Percentiles rank a stretch among this genome's conserved stretches.
Conservation (phyloP, 495 filamentous ascomycete species). For the Aspergillus heteromorphus region DNA sequence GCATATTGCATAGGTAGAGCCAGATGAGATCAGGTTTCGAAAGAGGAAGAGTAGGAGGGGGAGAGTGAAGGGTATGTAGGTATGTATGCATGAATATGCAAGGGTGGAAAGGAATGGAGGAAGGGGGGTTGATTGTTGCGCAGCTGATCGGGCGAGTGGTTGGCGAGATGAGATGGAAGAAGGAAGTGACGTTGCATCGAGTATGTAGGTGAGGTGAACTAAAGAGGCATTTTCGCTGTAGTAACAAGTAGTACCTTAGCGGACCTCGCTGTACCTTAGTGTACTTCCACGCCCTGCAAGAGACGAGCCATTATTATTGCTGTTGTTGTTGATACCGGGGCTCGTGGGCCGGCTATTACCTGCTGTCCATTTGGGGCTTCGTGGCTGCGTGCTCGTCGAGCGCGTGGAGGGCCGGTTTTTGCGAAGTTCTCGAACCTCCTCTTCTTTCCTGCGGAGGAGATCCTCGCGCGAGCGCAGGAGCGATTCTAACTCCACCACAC, state of each 20-base stretch:
- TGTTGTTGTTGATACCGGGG: conserved; percentile 35
- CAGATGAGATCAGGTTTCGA: no score
- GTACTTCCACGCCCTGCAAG: conserved; percentile 31
- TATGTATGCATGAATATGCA: background rate
- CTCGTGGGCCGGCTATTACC: conserved; percentile 39
- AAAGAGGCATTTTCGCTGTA: conserved; percentile 37
- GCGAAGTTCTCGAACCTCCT: conserved; percentile 54
- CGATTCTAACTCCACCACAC: conserved; percentile 47
- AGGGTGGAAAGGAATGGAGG: background rate
- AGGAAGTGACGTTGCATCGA: background rate
- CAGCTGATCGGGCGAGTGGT: background rate
- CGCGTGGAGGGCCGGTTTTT: conserved; percentile 43
- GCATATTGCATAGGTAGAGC: background rate
- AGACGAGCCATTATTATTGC: conserved; percentile 13
- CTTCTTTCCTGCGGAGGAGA: conserved; percentile 53
- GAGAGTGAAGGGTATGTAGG: no score
- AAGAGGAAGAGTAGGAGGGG: no score
- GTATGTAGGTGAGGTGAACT: background rate
- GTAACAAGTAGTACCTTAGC: no score
- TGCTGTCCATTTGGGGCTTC: conserved; percentile 39
- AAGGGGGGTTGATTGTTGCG: background rate
- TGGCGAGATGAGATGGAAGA: background rate
- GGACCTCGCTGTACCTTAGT: conserved; percentile 37
- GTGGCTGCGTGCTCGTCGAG: conserved; percentile 41
- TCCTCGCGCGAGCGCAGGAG: conserved; percentile 36